phyloP scores from a whole-genome alignment of 202 grass and related monocot genomes.

The Brachypodium distachyon region DNA sequence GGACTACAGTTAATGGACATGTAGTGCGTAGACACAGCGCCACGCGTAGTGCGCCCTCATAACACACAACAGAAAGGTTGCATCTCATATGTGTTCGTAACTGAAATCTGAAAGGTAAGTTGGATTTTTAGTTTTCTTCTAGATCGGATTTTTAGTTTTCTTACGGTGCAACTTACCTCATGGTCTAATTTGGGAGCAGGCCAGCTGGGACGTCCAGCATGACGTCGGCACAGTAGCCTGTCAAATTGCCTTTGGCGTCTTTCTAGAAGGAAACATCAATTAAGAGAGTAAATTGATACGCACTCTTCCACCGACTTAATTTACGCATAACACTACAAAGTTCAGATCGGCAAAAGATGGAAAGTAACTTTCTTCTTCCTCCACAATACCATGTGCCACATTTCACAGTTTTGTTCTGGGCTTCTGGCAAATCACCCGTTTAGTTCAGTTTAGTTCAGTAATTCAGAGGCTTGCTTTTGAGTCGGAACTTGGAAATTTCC shows the following conservation, averaged over 20 bases:
- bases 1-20: no score
- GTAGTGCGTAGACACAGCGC: no score
- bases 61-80: no score
- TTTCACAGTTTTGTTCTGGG: neutral
- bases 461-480: constrained; percentile 20
- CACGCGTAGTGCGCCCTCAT: no score
- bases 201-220: neutral
- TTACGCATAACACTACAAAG: neutral
- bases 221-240: neutral
- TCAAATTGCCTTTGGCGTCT: neutral
- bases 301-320: neutral
- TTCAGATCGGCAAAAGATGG: neutral
- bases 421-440: neutral
- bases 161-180: neutral
- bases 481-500: constrained; percentile 11
- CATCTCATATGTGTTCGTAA: no score
- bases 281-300: neutral
- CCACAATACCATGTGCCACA: neutral
- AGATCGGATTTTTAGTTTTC: no score
- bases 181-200: neutral
- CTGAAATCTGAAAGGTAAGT: neutral
- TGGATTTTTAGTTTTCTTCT: no score
- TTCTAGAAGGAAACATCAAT: neutral
- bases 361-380: neutral
- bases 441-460: neutral